These are phyloP conservation scores for Populus hybrid DNA, from an alignment of 441 rosid species.

Conservation along the genomic window DNA sequence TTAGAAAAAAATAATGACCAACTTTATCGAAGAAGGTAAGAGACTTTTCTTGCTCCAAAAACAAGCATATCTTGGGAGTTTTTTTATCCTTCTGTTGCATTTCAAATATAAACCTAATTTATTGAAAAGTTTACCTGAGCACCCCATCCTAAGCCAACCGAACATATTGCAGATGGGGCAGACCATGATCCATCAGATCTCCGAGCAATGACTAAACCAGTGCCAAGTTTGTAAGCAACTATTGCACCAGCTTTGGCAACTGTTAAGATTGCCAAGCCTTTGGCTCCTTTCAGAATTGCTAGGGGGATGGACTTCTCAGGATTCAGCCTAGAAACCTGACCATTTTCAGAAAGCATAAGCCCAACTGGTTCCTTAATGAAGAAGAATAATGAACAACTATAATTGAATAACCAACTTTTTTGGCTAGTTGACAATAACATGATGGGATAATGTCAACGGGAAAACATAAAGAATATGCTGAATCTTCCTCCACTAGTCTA, in stretches of 20 bases:
- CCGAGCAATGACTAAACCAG: constrained; percentile 86
- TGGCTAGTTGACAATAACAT: constrained; percentile 3
- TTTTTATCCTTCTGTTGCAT: not conserved
- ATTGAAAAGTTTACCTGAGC: constrained; percentile 63
- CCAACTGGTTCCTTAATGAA: not conserved
- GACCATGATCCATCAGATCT: constrained; percentile 95
- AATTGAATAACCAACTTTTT: not conserved
- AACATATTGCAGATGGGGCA: constrained; percentile 88
- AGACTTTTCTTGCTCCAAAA: not conserved
- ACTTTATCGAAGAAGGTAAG: not conserved
- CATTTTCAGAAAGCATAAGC: constrained; percentile 12
- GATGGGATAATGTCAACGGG: not conserved
- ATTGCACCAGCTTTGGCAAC: constrained; percentile 94
- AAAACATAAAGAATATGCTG: not conserved
- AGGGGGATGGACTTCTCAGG: constrained; percentile 88
- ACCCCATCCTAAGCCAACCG: constrained; percentile 95
- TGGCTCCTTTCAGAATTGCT: constrained; percentile 72
- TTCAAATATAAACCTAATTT: not conserved
- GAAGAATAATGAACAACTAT: not conserved
- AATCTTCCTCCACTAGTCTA: not conserved
- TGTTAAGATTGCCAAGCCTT: constrained; percentile 85
- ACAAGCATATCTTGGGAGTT: not conserved
- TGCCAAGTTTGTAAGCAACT: constrained; percentile 80
- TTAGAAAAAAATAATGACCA: too few relatives aligned
- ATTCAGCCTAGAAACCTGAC: constrained; percentile 66